Evolutionary conservation across 2,329 filamentous ascomycete genomes (phyloP).

Genomic region (Ciborinia camelliae): DNA sequence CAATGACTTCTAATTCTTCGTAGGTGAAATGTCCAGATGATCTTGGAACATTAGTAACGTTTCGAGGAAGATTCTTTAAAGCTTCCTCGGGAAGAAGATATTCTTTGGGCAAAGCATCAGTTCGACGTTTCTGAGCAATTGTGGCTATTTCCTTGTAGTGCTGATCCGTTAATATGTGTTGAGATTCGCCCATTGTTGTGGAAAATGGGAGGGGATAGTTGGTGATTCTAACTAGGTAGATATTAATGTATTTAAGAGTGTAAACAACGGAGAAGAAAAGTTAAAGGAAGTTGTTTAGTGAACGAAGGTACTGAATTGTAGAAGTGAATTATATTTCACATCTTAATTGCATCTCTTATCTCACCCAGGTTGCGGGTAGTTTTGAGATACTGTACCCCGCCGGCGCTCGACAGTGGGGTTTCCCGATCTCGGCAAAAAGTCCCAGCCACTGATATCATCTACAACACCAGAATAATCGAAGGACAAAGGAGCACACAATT

Average conservation of each 20-base stretch:
- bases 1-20: slow-evolving; percentile 31
- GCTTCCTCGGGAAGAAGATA: slow-evolving; percentile 31
- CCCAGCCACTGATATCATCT: not conserved
- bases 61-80: slow-evolving; percentile 27
- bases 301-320: not conserved
- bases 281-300: too few species aligned
- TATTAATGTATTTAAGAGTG: not conserved
- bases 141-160: slow-evolving; percentile 40
- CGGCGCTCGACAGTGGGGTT: slow-evolving; percentile 6
- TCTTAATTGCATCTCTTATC: not conserved
- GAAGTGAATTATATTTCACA: not conserved
- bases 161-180: slow-evolving; percentile 32
- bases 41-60: slow-evolving; percentile 11
- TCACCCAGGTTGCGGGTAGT: not conserved
- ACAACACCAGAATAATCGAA: not conserved
- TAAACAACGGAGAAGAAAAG: not conserved
- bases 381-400: slow-evolving; percentile 4
- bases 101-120: slow-evolving; percentile 35
- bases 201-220: too few species aligned
- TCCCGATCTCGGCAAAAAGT: slow-evolving; percentile 17
- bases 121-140: slow-evolving; percentile 39
- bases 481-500: not conserved
- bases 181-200: slow-evolving; percentile 3
- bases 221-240: not conserved
- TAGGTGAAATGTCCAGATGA: slow-evolving; percentile 16